Conservation (phyloP, 2,329 filamentous ascomycete species). For the Zymoseptoria tritici region DNA sequence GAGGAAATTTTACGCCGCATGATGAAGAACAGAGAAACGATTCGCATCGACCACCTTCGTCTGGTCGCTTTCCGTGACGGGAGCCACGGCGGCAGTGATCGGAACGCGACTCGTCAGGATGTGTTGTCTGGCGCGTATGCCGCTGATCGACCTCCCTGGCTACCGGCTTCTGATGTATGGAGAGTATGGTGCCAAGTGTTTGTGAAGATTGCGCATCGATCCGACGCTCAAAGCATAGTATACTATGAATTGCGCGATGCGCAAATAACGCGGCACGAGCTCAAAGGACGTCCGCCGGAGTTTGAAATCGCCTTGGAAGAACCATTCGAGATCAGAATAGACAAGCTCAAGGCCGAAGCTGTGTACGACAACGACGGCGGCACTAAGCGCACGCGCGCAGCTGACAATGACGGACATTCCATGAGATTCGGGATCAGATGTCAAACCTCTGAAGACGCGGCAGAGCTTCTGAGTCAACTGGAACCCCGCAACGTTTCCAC, state of each 20-base stretch:
- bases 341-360: constrained; percentile 16
- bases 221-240: constrained; percentile 4
- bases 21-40: constrained; percentile 15
- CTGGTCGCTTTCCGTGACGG: neutral
- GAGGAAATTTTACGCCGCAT: constrained; percentile 24
- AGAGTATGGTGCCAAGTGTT: constrained; percentile 17
- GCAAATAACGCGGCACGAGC: constrained; percentile 8
- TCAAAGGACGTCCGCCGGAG: neutral
- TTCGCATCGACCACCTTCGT: constrained; percentile 14
- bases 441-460: constrained; percentile 23
- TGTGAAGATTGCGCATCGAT: constrained; percentile 11
- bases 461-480: constrained; percentile 24
- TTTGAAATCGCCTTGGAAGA: constrained; percentile 21
- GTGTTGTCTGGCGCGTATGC: neutral
- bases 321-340: constrained; percentile 18
- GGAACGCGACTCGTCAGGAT: too few species aligned
- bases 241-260: constrained; percentile 11
- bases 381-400: constrained; percentile 15
- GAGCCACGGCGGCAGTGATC: neutral
- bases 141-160: neutral
- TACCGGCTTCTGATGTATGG: constrained; percentile 4
- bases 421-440: constrained; percentile 26
- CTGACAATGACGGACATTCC: constrained; percentile 15
- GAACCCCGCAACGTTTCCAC: constrained; percentile 7
- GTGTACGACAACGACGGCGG: constrained; percentile 7